Base-by-base conservation (phyloP, 192 early-diverging fungal species). In the Coemansia asiatica region DNA sequence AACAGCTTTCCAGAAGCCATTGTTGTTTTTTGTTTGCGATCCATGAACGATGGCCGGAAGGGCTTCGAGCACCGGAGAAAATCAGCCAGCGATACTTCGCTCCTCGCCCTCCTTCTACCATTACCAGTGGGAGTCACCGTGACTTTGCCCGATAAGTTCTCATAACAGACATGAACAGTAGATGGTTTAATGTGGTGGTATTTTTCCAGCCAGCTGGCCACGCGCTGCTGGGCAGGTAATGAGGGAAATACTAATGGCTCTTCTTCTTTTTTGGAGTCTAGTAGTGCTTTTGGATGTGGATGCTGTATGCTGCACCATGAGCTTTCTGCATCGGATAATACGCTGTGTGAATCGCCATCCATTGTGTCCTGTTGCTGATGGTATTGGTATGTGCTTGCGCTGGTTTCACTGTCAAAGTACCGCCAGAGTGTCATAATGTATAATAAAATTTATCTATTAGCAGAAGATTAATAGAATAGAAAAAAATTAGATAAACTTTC, bases 41-140 rank as follows among this genome's bases (percentile, higher is more conserved):
- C 60, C 15, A 74, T 44, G 33, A 79, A 79, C 6, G 76, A 74
- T 2, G 76, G 76, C n/a, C 71, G 63, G 25, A 60, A 69, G 12
- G 64, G 64, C 18, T 47, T 50, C 4, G 54, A 33, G 56, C 76
- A 79, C 8, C 48, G 22, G 5, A 79, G 55, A 53, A 79, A 79
- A 31, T 79, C 76, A 1, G 49, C 64, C 31, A 79, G 35, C 27
- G 76, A 79, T 9, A 55, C 64, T 15, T 73, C 64, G 63, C 76
- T 72, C 31, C 27, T 12, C 26, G 49, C 26, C 40, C n/a, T 18
- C n/a, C n/a, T n/a, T n/a, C n/a, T n/a, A n/a, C n/a, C n/a, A n/a
- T n/a, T n/a, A n/a, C n/a, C n/a, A n/a, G n/a, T n/a, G n/a, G n/a
- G n/a, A 50, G 57, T 15, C 44, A n/a, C 18, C n/a, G 48, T 2